Evolutionary conservation across 345 rosid species (phyloP), one percentile per base, ranked within the genome.

Genomic region (Brassica juncea): DNA sequence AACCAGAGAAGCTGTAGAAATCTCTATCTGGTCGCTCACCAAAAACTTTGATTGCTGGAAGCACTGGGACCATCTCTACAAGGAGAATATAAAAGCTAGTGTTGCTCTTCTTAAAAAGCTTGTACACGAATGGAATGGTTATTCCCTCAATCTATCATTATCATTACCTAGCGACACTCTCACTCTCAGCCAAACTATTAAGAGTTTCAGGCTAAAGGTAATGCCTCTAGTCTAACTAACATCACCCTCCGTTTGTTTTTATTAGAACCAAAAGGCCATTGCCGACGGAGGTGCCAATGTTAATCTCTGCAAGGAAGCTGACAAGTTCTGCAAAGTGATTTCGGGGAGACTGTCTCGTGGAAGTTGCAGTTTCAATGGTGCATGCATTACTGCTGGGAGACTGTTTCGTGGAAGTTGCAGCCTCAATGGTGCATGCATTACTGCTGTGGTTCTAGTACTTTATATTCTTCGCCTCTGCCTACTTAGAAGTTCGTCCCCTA

Each of bases 91-190:
- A 44, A 3, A 12, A 44, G 52, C 52, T 11, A 44, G 52, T 44
- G 52, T 44, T 11, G 15, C 4, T 44, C 52, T 44, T 44, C 52
- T 44, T 44, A 44, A 44, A 12, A 12, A 2, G n/a, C 52, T 44
- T 44, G 49, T 42, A 42, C 49, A 82, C 42, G 88, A 86, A 8
- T 89, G 92, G 94, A 88, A 86, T 77, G 82, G 82, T 32, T 80
- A 83, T 67, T 83, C 89, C 89, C 65, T 32, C 55, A 87, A 88
- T 75, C 74, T 88, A 70, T 42, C 64, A 32, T 67, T 68, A n/a
- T 67, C 68, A n/a, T 58, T 73, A 57, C 81, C 77, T 2, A 73
- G 82, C 67, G 87, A 87, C 79, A 28, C 71, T 44, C 52, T 42
- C 12, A 42, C 52, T 42, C n/a, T 42, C 52, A 42, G 4, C 11